phyloP scores from a whole-genome alignment of 1,284 basidiomycete genomes.

The Coniferiporia weirii region DNA sequence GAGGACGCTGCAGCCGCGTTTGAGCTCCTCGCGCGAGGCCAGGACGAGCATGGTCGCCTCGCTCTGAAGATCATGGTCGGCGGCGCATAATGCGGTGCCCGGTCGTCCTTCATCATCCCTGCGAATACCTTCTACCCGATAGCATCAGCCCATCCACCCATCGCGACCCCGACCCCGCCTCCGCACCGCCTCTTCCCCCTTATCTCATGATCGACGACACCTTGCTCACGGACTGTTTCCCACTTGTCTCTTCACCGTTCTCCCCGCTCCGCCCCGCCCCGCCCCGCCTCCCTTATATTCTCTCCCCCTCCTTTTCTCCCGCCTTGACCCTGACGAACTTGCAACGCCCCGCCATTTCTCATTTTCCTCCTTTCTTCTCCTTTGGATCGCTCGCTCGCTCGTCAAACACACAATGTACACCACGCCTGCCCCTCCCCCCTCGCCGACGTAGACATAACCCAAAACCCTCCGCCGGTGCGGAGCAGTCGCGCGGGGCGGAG shows the following conservation, averaged over 20 bases:
- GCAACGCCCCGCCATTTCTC: background rate
- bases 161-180: too few species aligned
- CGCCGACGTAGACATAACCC: too few species aligned
- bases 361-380: background rate
- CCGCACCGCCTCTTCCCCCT: background rate
- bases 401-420: background rate
- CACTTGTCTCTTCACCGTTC: background rate
- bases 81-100: background rate
- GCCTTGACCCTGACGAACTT: background rate
- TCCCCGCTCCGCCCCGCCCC: too few species aligned
- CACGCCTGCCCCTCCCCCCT: too few species aligned
- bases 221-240: background rate
- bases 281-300: background rate
- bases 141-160: too few species aligned
- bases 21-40: constrained; percentile 70
- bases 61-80: constrained; percentile 85
- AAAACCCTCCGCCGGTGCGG: too few species aligned
- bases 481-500: too few species aligned
- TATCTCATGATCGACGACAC: background rate
- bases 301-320: background rate
- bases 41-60: constrained; percentile 71
- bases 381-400: background rate
- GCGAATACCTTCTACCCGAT: too few species aligned
- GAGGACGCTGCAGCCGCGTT: constrained; percentile 69
- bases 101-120: too few species aligned